Evolutionary conservation across 78 protist species (phyloP).

Genomic region (Paratrimastix pyriformis): DNA sequence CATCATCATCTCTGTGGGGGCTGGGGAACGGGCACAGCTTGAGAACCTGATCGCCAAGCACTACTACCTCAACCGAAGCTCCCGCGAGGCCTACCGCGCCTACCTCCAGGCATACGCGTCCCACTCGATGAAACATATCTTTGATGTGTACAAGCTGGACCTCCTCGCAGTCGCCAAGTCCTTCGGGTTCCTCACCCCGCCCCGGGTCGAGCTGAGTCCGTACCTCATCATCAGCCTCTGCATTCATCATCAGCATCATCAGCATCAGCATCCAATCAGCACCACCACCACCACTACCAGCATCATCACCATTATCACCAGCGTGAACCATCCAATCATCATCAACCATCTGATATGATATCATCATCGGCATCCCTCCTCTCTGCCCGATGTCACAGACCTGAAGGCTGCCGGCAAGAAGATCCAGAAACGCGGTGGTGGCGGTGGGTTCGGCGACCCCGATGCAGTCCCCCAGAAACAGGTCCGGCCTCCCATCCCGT

Average conservation of each 20-base stretch:
- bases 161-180: conserved; percentile 37
- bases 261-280: background rate
- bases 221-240: background rate
- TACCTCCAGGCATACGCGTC: conserved; percentile 88
- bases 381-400: too few species aligned
- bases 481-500: background rate
- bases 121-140: conserved; percentile 81
- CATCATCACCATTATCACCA: background rate
- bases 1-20: too few species aligned
- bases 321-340: too few species aligned
- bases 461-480: background rate
- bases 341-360: too few species aligned
- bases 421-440: background rate
- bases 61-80: conserved; percentile 81
- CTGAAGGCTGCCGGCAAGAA: background rate
- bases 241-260: background rate
- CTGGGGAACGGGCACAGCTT: too few species aligned
- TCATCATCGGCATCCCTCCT: too few species aligned
- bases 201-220: conserved; percentile 35
- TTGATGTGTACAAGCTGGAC: conserved; percentile 72
- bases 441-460: background rate
- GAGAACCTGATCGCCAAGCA: conserved; percentile 81
- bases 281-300: background rate
- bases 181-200: conserved; percentile 68
- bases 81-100: conserved; percentile 85